A percentile compares a stretch with the other conserved stretches of the same genome.
phyloP scores from a whole-genome alignment of 257 asterid genomes.

The Solanum rostratum region DNA sequence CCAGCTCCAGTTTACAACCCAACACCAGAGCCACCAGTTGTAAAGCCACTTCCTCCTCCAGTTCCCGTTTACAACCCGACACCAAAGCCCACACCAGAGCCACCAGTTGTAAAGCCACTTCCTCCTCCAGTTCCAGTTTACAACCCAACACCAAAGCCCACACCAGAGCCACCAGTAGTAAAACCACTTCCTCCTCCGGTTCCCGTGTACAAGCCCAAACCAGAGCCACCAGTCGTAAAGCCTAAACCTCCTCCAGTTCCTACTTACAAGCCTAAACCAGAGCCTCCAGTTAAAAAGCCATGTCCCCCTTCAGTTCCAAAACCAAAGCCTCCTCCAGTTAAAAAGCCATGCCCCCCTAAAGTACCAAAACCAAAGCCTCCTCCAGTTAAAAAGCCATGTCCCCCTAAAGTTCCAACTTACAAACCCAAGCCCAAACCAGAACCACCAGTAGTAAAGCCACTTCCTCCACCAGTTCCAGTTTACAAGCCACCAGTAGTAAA shows the following conservation, averaged over 20 bases:
- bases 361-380: constrained; percentile 3
- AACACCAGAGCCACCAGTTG: constrained; percentile 9
- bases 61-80: constrained; percentile 7
- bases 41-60: constrained; percentile 7
- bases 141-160: constrained; percentile 9
- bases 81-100: constrained; percentile 17
- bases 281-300: neutral
- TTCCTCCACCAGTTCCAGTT: constrained; percentile 30
- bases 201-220: constrained; percentile 7
- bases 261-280: constrained; percentile 12
- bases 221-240: constrained; percentile 9
- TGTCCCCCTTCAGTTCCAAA: neutral
- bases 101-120: constrained; percentile 4
- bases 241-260: constrained; percentile 4
- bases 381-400: neutral
- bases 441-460: constrained; percentile 8
- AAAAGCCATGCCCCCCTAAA: neutral
- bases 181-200: constrained; percentile 15
- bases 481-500: constrained; percentile 1
- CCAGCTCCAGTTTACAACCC: constrained; percentile 10
- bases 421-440: neutral
- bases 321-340: neutral
- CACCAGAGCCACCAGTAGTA: constrained; percentile 11
- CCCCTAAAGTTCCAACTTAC: neutral
- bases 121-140: constrained; percentile 1